Evolutionary conservation across 2,329 filamentous ascomycete genomes (phyloP).

Genomic region (Xylariaceae sp.): DNA sequence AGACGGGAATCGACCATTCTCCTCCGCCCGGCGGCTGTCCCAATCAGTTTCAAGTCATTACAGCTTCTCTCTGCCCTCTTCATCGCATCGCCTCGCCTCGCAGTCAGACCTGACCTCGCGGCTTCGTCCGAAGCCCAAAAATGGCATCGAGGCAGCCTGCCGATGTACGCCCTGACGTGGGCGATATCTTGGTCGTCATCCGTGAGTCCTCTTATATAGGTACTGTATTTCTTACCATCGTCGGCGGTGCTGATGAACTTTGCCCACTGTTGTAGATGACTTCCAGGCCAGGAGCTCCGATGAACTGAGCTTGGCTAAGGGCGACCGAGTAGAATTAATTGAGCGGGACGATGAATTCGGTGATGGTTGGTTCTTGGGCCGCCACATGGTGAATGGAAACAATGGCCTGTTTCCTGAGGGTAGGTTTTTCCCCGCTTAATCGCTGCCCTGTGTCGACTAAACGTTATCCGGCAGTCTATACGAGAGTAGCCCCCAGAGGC

Average conservation of each 20-base stretch:
- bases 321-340: conserved; percentile 81
- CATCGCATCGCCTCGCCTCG: conserved; percentile 5
- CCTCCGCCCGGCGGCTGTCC: conserved; percentile 9
- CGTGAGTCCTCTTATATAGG: conserved; percentile 72
- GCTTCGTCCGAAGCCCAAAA: conserved; percentile 30
- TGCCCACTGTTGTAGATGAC: conserved; percentile 69
- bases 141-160: conserved; percentile 55
- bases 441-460: conserved; percentile 21
- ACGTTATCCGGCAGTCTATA: conserved; percentile 59
- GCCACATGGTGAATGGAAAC: conserved; percentile 74
- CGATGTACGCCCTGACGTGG: conserved; percentile 62
- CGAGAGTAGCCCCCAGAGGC: conserved; percentile 61
- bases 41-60: conserved; percentile 2
- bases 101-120: conserved; percentile 8
- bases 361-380: conserved; percentile 84
- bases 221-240: too few species aligned
- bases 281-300: conserved; percentile 91
- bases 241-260: conserved; percentile 11
- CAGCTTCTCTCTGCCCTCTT: conserved; percentile 6
- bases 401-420: conserved; percentile 86
- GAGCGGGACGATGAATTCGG: conserved; percentile 89
- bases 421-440: conserved; percentile 45
- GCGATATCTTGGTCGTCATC: conserved; percentile 73
- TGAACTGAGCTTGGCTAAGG: conserved; percentile 87
- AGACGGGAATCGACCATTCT: background rate